Base-by-base conservation (phyloP, 2,329 filamentous ascomycete species). In the Colletotrichum sp. region DNA sequence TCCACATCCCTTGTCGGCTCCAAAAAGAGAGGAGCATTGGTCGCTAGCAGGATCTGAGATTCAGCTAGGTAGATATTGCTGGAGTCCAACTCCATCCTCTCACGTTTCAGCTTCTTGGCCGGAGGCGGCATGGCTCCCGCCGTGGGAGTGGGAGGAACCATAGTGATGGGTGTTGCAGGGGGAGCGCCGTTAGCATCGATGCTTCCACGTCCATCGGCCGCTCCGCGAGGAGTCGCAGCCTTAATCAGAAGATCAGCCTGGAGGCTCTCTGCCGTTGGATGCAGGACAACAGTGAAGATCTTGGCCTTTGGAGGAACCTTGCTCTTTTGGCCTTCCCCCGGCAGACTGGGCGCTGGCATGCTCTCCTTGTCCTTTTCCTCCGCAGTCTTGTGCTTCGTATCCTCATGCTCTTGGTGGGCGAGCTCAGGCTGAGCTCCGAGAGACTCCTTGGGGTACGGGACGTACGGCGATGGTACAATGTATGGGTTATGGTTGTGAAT, bases 401-500 rank as follows among this genome's bases (percentile, higher is more conserved):
- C 85, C 67, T 79, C 78, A 26, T 83, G 81, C 5, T 81, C 62
- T 3, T 79, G 75, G 7, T 81, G 77, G 32, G 68, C 78, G 13
- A 49, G 24, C 18, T 69, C 69, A 12, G 76, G 65, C 9, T 75
- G 72, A 15, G 71, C 28, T 28, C 73, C 77, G n/a, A 80, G 81
- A 65, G 82, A 87, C 80, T 90, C 88, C 77, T 89, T 90, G 59
- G 93, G 95, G 82, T 93, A 98, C 1, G 95, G 93, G 1, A 92
- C 94, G 82, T 94, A 96, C 0, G 96, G 92, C 0, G 97, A 99
- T 0, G 96, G 97, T 0, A 96, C 98, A 64, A 99, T 90, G 81
- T 95, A 97, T 77, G 93, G 93, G 81, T 96, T 98, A 83, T 96
- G 95, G 83, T 98, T 98, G 84, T 99, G 96, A 60, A 99, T 93